Evolutionary conservation across 1,284 basidiomycete species (phyloP), one percentile per base, ranked within the genome.

Genomic region (Hemileia vastatrix): DNA sequence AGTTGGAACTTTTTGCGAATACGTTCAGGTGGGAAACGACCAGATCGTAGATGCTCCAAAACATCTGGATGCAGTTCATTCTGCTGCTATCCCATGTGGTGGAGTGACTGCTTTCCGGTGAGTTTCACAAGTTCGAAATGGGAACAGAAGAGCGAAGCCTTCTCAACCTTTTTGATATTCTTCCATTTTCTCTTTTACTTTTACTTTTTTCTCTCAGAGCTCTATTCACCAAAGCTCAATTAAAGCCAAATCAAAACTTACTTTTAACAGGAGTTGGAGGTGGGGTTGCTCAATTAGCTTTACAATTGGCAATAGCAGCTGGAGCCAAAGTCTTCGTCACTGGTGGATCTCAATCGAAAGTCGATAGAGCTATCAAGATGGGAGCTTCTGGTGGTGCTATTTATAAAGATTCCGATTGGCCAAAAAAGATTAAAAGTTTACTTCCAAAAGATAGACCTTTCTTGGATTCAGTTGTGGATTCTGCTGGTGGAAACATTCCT

Each of bases 91-190:
- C 4, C 58, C 58, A n/a, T 31, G 52, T 6, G 58, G 50, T 9
- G 58, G 58, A 27, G 36, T 60, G 6, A 60, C 58, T 6, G 58
- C 58, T n/a, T 60, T 31, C 23, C n/a, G 71, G 21, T 18, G 18
- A 33, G 52, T 6, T 56, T 36, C 11, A 8, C 11, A n/a, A 23
- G 44, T 23, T 21, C 40, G 8, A 11, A 3, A 21, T 24, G 6
- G 21, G 8, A 15, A 6, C 9, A 50, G 11, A 21, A 23, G 21
- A 19, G 11, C 18, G 21, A 21, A 2, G 11, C 24, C 24, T n/a
- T 8, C 1, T 11, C 52, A 23, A 9, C 19, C 18, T 40, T 24
- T 31, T 6, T 36, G 32, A 27, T 21, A 9, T 23, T 43, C 32
- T 52, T 15, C 44, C 31, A 3, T 36, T 9, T 15, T 58, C 44